Percentiles rank a stretch among this genome's conserved stretches.
These are phyloP conservation scores for Leishmania aethiopica DNA, from an alignment of 208 protist genomes.

Conservation along the genomic window DNA sequence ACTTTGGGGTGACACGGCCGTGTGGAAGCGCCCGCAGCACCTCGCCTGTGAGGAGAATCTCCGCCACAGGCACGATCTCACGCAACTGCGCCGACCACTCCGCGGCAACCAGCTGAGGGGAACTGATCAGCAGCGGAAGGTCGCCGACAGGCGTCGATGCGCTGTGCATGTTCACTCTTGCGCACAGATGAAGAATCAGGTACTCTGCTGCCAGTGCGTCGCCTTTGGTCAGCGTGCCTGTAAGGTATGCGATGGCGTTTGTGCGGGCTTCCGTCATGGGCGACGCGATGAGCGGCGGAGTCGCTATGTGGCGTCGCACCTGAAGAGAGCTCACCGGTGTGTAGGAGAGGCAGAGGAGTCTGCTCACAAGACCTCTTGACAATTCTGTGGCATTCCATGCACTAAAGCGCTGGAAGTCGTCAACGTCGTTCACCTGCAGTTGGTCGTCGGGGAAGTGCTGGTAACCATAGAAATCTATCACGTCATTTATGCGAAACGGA, in stretches of 20 bases:
- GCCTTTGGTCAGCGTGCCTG: conserved; percentile 41
- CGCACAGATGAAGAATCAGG: conserved; percentile 75
- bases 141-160: conserved; percentile 70
- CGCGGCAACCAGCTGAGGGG: conserved; percentile 27
- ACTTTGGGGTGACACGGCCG: conserved; percentile 38
- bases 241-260: conserved; percentile 26
- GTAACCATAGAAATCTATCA: conserved; percentile 81
- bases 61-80: conserved; percentile 51
- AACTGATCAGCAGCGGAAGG: conserved; percentile 64
- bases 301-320: conserved; percentile 2
- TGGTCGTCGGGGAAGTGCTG: conserved; percentile 44
- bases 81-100: conserved; percentile 52
- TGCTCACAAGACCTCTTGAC: conserved; percentile 40
- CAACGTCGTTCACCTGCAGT: conserved; percentile 20
- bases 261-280: conserved; percentile 7
- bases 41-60: conserved; percentile 43
- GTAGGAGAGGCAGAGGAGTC: conserved; percentile 49
- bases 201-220: conserved; percentile 71
- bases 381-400: conserved; percentile 60
- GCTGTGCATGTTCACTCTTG: conserved; percentile 48
- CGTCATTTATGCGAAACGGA: conserved; percentile 61
- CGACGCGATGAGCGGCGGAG: neutral
- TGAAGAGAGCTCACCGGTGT: conserved; percentile 13
- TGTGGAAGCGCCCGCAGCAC: conserved; percentile 7
- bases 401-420: conserved; percentile 56